A percentile compares a stretch with the other conserved stretches of the same genome.
phyloP scores from a whole-genome alignment of 2,329 filamentous ascomycete species.

The Lasiodiplodia gonubiensis region DNA sequence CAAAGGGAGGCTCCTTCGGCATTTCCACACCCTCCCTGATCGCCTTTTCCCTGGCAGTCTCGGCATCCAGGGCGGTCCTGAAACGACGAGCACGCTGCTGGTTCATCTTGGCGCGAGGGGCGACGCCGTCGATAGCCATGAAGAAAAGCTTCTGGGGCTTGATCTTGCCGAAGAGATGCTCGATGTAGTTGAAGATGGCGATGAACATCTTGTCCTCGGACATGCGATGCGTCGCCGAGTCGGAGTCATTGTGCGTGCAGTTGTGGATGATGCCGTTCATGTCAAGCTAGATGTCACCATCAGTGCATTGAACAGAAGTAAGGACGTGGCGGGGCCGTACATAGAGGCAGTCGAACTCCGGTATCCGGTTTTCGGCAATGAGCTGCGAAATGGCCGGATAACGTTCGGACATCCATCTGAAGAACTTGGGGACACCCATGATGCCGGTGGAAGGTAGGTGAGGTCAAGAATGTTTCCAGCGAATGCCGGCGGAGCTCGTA shows the following conservation, averaged over 20 bases:
- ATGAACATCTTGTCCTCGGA: conserved; percentile 99
- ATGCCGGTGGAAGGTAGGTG: conserved; percentile 34
- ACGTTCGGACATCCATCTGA: conserved; percentile 98
- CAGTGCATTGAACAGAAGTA: neutral
- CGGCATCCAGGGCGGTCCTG: conserved; percentile 88
- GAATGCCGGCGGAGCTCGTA: neutral
- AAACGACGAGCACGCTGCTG: conserved; percentile 96
- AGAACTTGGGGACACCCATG: conserved; percentile 88
- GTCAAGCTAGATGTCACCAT: conserved; percentile 64
- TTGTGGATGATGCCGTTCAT: conserved; percentile 99
- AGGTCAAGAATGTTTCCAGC: conserved; percentile 7
- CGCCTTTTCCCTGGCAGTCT: conserved; percentile 90
- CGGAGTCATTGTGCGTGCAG: conserved; percentile 96
- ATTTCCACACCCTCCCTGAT: conserved; percentile 87
- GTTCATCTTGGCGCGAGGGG: conserved; percentile 99
- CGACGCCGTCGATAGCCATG: conserved; percentile 98
- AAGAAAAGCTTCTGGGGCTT: conserved; percentile 98
- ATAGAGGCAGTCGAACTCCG: conserved; percentile 98
- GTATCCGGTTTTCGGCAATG: conserved; percentile 98
- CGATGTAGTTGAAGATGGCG: conserved; percentile 99
- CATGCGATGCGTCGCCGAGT: conserved; percentile 88
- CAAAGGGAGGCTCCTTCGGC: conserved; percentile 93
- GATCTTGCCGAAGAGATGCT: conserved; percentile 97
- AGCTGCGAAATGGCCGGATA: conserved; percentile 98
- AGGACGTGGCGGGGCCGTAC: conserved; percentile 50